phyloP scores from a whole-genome alignment of 805 yeast species.

The Scheffersomyces spartinae region DNA sequence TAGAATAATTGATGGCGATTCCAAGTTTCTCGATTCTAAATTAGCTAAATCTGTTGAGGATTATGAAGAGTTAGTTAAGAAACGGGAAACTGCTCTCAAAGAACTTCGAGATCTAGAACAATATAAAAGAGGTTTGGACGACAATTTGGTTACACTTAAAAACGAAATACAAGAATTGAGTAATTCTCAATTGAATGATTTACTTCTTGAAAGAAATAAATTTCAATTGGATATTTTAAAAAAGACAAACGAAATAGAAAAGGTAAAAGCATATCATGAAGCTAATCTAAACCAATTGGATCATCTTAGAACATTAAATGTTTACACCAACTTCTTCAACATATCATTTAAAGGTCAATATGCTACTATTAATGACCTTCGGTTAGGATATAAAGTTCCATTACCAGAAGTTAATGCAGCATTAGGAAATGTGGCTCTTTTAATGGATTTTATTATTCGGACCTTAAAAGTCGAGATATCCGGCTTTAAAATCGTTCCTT shows the following conservation, averaged over 20 bases:
- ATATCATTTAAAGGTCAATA: conserved; percentile 78
- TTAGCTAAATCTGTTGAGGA: conserved; percentile 36
- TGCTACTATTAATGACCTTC: conserved; percentile 77
- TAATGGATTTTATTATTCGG: conserved; percentile 53
- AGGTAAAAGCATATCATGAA: conserved; percentile 52
- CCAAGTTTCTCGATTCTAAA: conserved; percentile 18
- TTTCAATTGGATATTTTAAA: conserved; percentile 41
- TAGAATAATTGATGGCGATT: conserved; percentile 4
- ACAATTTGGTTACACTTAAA: conserved; percentile 35
- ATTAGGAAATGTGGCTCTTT: conserved; percentile 67
- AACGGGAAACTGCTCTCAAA: conserved; percentile 8
- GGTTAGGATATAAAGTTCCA: conserved; percentile 70
- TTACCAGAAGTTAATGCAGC: conserved; percentile 93
- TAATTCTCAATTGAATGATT: conserved; percentile 32
- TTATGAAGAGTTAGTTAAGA: conserved; percentile 32
- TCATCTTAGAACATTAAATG: conserved; percentile 61
- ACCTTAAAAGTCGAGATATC: conserved; percentile 43
- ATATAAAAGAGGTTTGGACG: conserved; percentile 32
- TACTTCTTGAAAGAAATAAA: conserved; percentile 40
- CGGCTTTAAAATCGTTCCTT: conserved; percentile 59
- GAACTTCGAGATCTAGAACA: conserved; percentile 28
- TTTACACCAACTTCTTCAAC: conserved; percentile 71
- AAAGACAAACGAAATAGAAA: conserved; percentile 44
- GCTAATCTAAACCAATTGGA: conserved; percentile 56
- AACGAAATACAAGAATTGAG: conserved; percentile 21